Base-by-base conservation (phyloP, 257 asterid species). In the Forsythia viridissima region DNA sequence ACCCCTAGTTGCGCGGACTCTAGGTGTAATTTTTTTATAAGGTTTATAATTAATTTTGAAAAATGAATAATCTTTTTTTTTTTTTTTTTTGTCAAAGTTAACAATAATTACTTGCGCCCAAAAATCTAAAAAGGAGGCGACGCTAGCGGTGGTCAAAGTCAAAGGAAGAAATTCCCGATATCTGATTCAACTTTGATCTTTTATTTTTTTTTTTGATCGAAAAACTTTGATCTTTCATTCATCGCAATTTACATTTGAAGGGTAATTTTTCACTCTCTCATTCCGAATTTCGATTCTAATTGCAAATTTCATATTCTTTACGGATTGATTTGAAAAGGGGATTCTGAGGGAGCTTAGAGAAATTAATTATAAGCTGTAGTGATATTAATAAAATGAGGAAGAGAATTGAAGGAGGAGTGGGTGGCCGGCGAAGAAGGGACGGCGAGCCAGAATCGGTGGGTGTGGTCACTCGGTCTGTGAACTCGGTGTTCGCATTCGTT, bases 401-500 rank as follows among this genome's bases (percentile, higher is more conserved):
- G 59, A 15, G 40, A 77, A 30, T 2, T 24, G 70, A 75, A 76
- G 88, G 79, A 79, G 69, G 79, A 78, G 78, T 84, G 13, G 73
- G 48, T 79, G 44, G 74, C 20, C 34, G 85, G 76, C 13, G 86
- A 42, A 80, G 88, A 66, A 59, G 83, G 57, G 74, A 65, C 51
- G 78, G 68, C 77, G 84, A 78, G 42, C 68, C 84, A 65, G 81
- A 82, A 72, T 87, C 90, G 76, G 70, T 30, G 18, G 40, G 70
- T 63, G 40, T 85, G 78, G 70, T 92, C 84, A 92, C 97, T 83
- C 92, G 92, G 71, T 86, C 78, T 15, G 97, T 94, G 51, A 79
- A 83, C 85, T 90, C 94, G 12, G 91, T 90, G 12, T 90, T 94
- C 80, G 63, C 82, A 21, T 91, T 91, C 76, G 92, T 89, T 72